phyloP scores from a whole-genome alignment of 2,329 filamentous ascomycete genomes.

The Geosmithia putterillii region DNA sequence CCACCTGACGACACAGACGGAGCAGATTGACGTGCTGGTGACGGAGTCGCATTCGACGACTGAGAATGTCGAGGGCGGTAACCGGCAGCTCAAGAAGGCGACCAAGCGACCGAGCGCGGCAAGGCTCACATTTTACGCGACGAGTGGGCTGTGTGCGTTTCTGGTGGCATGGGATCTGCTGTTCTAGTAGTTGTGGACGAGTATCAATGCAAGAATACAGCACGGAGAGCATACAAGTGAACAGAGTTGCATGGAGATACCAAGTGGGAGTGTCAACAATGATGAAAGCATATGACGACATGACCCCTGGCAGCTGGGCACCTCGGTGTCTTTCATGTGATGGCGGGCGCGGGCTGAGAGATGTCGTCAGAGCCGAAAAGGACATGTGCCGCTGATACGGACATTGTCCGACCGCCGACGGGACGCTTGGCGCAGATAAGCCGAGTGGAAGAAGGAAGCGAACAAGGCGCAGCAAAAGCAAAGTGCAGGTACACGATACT shows the following conservation, averaged over 20 bases:
- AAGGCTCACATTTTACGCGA: slow-evolving; percentile 70
- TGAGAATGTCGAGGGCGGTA: slow-evolving; percentile 80
- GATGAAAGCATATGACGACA: background rate
- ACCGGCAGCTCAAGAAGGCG: slow-evolving; percentile 82
- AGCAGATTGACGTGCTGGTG: slow-evolving; percentile 81
- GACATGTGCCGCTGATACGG: too few species aligned
- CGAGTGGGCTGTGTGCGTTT: slow-evolving; percentile 61
- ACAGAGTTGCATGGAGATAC: background rate
- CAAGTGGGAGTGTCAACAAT: background rate
- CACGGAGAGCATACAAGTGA: background rate
- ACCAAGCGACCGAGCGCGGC: slow-evolving; percentile 59
- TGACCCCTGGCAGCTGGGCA: background rate
- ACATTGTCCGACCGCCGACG: too few species aligned
- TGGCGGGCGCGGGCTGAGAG: too few species aligned
- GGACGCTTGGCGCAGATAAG: too few species aligned
- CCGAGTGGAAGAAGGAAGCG: too few species aligned
- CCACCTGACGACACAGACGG: slow-evolving; percentile 76
- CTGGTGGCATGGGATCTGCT: slow-evolving; percentile 70
- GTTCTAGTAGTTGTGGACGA: slow-evolving; percentile 19
- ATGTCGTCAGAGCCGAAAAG: too few species aligned
- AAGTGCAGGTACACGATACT: too few species aligned
- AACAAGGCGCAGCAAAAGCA: too few species aligned
- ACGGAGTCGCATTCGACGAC: slow-evolving; percentile 70
- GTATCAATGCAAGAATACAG: background rate
- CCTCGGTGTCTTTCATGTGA: too few species aligned